phyloP scores from a whole-genome alignment of 805 yeast species.

The Saturnispora galanensis region DNA sequence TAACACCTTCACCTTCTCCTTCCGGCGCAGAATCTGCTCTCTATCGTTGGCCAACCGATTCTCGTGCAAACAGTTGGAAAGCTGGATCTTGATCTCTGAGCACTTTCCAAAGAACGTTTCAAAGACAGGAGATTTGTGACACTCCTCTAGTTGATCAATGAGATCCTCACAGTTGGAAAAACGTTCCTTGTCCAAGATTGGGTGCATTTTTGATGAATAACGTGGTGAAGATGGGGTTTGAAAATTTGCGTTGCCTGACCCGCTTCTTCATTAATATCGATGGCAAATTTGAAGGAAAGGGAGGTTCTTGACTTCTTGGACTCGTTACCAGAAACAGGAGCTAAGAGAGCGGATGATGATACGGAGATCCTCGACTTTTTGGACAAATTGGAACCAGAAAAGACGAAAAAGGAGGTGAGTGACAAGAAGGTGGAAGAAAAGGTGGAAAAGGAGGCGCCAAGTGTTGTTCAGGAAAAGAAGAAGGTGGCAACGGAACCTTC shows the following conservation, averaged over 20 bases:
- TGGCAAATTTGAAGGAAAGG: constrained; percentile 34
- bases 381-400: constrained; percentile 47
- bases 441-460: not conserved
- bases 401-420: constrained; percentile 3
- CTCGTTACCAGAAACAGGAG: constrained; percentile 44
- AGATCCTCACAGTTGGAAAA: constrained; percentile 60
- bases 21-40: constrained; percentile 42
- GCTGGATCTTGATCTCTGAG: constrained; percentile 71
- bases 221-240: not conserved
- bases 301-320: constrained; percentile 75
- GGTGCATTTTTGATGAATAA: constrained; percentile 17
- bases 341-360: constrained; percentile 29
- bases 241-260: not conserved
- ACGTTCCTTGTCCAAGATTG: constrained; percentile 20
- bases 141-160: constrained; percentile 81
- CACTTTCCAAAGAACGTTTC: constrained; percentile 74
- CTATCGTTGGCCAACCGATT: constrained; percentile 59
- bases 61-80: constrained; percentile 69
- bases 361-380: constrained; percentile 46
- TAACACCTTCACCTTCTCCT: constrained; percentile 44
- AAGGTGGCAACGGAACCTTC: not conserved
- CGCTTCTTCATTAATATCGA: not conserved
- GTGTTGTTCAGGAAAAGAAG: not conserved
- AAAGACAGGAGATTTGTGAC: constrained; percentile 64
- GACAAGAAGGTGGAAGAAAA: not conserved